Evolutionary conservation across 2,329 filamentous ascomycete genomes (phyloP), one percentile per base, ranked within the genome.

Genomic region (Verticillium albo-atrum): DNA sequence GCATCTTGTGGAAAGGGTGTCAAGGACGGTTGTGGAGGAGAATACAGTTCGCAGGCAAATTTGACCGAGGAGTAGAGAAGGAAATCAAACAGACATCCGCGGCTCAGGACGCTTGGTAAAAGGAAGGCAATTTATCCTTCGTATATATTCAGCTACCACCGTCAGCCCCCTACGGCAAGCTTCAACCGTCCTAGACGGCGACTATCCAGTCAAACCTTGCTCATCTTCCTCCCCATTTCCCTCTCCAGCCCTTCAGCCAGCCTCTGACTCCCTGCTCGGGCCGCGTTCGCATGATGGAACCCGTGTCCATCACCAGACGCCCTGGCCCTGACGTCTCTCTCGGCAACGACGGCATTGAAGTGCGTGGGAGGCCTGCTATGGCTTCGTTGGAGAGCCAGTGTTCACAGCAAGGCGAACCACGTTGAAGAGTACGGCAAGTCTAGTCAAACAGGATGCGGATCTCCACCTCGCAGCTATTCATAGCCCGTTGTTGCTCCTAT

Each of bases 1-100:
- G 73, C 76, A 79, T 77, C n/a, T 68, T 75, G 69, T 62, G 55
- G 51, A 27, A 27, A 27, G 42, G 3, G 42, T 47, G n/a, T 23
- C 6, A 17, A 15, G n/a, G 6, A 17, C 25, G n/a, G 3, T 23
- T 14, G 25, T 47, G 2, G 20, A 23, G 9, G 42, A 3, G 4
- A 25, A 47, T 37, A 47, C 20, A n/a, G 5, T n/a, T 47, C 42
- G 20, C 20, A 23, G 25, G 7, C 25, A 1, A 4, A 10, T 47
- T 23, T 9, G 7, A 12, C 42, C 9, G n/a, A 47, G 6, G n/a
- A 7, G 34, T 4, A 15, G 14, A 3, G 34, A 37, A 15, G 34
- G 30, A 4, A 14, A 12, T 32, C 30, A 32, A 32, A 14, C 30
- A 32, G 17, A 17, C n/a, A 20, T 20, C 15, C 7, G 6, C 17